Conservation (phyloP, 2,329 filamentous ascomycete genomes). For the Colletotrichum acutatum region DNA sequence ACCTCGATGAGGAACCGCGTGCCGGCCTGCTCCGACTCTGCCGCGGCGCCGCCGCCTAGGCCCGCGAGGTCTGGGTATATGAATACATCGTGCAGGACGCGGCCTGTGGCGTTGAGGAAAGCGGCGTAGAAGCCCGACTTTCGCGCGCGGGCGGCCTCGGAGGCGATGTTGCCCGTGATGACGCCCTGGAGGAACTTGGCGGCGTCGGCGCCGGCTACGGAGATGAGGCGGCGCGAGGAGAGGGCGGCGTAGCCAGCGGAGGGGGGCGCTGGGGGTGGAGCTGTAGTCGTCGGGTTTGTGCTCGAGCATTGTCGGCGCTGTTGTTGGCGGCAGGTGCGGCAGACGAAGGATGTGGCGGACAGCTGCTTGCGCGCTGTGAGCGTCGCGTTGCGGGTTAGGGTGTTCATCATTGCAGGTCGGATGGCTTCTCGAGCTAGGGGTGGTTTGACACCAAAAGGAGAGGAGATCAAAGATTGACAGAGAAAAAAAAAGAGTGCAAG, state of each 20-base stretch:
- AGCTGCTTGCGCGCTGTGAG: slow-evolving; percentile 21
- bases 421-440: not conserved
- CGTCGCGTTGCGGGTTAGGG: slow-evolving; percentile 14
- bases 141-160: slow-evolving; percentile 48
- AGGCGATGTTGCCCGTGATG: slow-evolving; percentile 76
- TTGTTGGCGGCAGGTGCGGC: slow-evolving; percentile 45
- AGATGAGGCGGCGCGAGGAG: slow-evolving; percentile 81
- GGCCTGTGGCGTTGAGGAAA: slow-evolving; percentile 87
- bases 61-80: slow-evolving; percentile 73
- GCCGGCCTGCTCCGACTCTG: slow-evolving; percentile 35
- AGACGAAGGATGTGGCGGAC: slow-evolving; percentile 36
- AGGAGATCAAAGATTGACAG: too few species aligned
- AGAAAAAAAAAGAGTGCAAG: not conserved
- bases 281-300: slow-evolving; percentile 38
- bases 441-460: too few species aligned
- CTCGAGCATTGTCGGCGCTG: slow-evolving; percentile 42
- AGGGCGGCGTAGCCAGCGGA: slow-evolving; percentile 65
- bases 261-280: slow-evolving; percentile 55
- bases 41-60: slow-evolving; percentile 38
- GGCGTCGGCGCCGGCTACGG: slow-evolving; percentile 81
- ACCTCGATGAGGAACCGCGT: slow-evolving; percentile 78
- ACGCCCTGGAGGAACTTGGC: slow-evolving; percentile 89
- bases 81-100: slow-evolving; percentile 90
- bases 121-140: slow-evolving; percentile 77
- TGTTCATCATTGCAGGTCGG: slow-evolving; percentile 6